Base-by-base conservation (phyloP, 768 basidiomycete species). In the Boletellus ananas region DNA sequence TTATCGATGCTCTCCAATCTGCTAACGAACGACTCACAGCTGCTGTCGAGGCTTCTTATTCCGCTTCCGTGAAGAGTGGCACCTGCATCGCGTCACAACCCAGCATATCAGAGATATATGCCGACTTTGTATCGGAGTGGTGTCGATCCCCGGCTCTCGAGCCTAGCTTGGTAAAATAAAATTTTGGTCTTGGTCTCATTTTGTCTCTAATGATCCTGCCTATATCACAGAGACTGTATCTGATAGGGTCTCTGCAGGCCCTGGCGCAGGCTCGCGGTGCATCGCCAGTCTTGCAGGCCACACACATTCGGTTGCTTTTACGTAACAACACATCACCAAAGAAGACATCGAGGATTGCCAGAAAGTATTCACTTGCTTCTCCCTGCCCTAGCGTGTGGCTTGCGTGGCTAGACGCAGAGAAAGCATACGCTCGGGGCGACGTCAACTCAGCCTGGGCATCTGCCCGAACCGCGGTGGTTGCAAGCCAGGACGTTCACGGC, bases 381-480 rank as follows among this genome's bases (percentile, higher is more conserved):
- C 36, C 60, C 2, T 70, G 74, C 39, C 66, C 77, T 18, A 55
- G 55, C 16, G 71, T 85, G 23, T 87, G 84, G 81, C 62, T 80
- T 12, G 73, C 74, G 14, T 69, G 79, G 23, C 67, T 86, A 12
- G 69, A 68, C 18, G 73, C 72, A 4, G 81, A 83, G 55, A 47
- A 61, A 33, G 53, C 53, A 8, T 64, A 60, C 43, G 55, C 57
- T 34, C 47, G 43, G 8, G 63, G 51, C 6, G 68, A 62, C 25
- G 58, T 69, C 37, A 51, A 60, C 9, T 61, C 63, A 23, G 67
- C 68, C 10, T 82, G 79, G 77, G 56, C 52, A 23, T 72, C 75
- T 52, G 80, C 80, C 18, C 69, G 81, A 34, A 55, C 57, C 16
- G 49, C 51, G 1, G 75, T 76, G 18, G 52, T 47, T 25, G 63